Evolutionary conservation across 2,329 filamentous ascomycete genomes (phyloP), one percentile per base, ranked within the genome.

Genomic region (Arachnomyces sp.): DNA sequence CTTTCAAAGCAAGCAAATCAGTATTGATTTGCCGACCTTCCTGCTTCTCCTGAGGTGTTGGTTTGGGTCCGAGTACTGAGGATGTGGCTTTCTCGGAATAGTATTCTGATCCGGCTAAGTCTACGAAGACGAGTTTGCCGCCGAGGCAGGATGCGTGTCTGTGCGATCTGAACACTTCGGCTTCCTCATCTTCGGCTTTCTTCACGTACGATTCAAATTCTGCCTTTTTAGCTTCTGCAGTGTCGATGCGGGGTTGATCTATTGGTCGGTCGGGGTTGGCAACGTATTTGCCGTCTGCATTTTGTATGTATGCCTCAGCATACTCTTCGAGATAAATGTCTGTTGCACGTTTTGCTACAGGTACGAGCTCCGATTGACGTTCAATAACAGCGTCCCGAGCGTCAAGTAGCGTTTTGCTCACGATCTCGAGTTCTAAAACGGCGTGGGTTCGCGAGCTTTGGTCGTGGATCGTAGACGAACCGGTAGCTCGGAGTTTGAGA

Each of bases 401-500:
- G 6, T 61, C 54, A 0, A 68, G 41, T 2, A 69, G 44, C 3
- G 44, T 41, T 31, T 50, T 48, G 11, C 57, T 69, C 5, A 71
- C 47, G 29, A 70, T 54, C 39, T 71, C 67, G 0, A 71, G 40
- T 41, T 69, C 59, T 3, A 70, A 35, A 1, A 70, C 50, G 0
- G 67, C 66, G 46, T 71, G 67, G 0, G 67, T 69, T 3, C 67
- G 56, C 1, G 66, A 69, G 40, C 67, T 70, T 41, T 68, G 57
- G 36, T 69, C 61, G 43, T 70, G 67, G 0, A 69, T 46, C 1
- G 54, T 58, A 2, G 67, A 71, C 4, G 59, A 55, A 2, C 63
- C 66, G 0, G 57, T 62, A 3, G 54, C 51, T 14, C 65, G 48
- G 4, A 52, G 44, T 8, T 51, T 47, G 1, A 67, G 49, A 0